Evolutionary conservation across 2,329 filamentous ascomycete genomes (phyloP), one percentile per base, ranked within the genome.

Genomic region (Cladosporium oxysporum): DNA sequence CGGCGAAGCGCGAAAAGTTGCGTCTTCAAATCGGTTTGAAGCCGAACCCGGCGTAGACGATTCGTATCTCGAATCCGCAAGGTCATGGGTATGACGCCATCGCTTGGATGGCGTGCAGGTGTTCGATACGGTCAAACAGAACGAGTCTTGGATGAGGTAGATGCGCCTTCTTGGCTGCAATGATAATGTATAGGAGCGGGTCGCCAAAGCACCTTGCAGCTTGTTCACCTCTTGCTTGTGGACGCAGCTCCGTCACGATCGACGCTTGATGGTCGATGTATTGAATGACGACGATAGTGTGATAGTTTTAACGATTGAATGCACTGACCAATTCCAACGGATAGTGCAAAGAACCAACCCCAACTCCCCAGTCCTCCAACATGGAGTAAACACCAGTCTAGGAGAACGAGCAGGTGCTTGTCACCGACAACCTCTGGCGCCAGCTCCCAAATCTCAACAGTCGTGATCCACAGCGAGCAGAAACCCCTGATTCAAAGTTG

Each of bases 1-100:
- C 71, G 18, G 67, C 69, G 35, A 75, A 74, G 62, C 66, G 71
- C 11, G 73, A 76, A 65, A 69, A 69, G 58, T 53, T 76, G 62
- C 69, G 75, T 31, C 23, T 74, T 60, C 74, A 76, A 62, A 70
- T 76, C 63, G 74, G 74, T 7, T 50, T 76, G 64, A 74, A 72
- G 62, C 66, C 75, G 7, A 74, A 71, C 53, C 74, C 75, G 37
- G 72, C 72, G n/a, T 77, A 62, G 70, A 33, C 21, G 14, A 16
- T 47, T 47, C 41, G 41, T 11, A 11, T 21, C 12, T 47, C 41
- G 41, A 41, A 18, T 41, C 1, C 37, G 18, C 37, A 21, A 47
- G n/a, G 41, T 21, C 41, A 21, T 21, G 41, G 8, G 8, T 4
- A 47, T 47, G 41, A 47, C 41, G 41, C 41, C 41, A 47, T 12